Percentiles rank a stretch among this genome's conserved stretches.
Evolutionary conservation across 106 monocot species (phyloP).

Genomic region (Dendrobium officinale): DNA sequence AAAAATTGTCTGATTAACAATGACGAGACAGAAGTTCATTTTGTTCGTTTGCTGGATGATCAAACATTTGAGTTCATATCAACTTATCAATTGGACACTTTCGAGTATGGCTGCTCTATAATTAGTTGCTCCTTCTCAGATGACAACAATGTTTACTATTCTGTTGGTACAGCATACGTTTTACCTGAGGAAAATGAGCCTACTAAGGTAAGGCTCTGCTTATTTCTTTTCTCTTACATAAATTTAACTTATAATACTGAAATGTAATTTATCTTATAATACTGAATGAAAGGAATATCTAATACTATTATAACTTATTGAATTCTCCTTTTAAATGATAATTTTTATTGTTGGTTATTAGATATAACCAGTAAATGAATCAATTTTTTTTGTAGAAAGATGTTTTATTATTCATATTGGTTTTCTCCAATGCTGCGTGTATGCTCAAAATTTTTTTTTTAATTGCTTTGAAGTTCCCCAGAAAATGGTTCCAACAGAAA

Average conservation of each 20-base stretch:
- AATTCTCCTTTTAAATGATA: background rate
- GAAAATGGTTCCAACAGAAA: too few relatives aligned
- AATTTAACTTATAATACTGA: background rate
- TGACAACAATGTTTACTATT: slow-evolving; percentile 79
- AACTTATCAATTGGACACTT: slow-evolving; percentile 71
- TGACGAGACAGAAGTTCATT: slow-evolving; percentile 87
- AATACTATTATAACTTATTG: background rate
- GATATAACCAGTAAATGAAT: background rate
- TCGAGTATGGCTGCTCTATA: slow-evolving; percentile 82
- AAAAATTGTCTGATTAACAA: slow-evolving; percentile 43
- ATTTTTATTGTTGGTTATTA: background rate
- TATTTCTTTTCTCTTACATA: background rate
- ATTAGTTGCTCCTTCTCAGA: slow-evolving; percentile 90
- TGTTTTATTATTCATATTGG: too few relatives aligned
- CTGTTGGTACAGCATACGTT: slow-evolving; percentile 97
- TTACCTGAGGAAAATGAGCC: slow-evolving; percentile 96
- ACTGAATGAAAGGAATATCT: background rate
- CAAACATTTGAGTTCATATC: slow-evolving; percentile 91
- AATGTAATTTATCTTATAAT: background rate
- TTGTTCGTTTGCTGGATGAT: slow-evolving; percentile 84
- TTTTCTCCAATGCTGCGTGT: too few relatives aligned
- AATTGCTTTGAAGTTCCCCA: too few relatives aligned
- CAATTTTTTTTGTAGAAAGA: background rate
- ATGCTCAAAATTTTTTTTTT: too few relatives aligned
- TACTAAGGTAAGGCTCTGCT: slow-evolving; percentile 45